Evolutionary conservation across 2,329 filamentous ascomycete species (phyloP).

Genomic region (Aspergillus fijiensis): DNA sequence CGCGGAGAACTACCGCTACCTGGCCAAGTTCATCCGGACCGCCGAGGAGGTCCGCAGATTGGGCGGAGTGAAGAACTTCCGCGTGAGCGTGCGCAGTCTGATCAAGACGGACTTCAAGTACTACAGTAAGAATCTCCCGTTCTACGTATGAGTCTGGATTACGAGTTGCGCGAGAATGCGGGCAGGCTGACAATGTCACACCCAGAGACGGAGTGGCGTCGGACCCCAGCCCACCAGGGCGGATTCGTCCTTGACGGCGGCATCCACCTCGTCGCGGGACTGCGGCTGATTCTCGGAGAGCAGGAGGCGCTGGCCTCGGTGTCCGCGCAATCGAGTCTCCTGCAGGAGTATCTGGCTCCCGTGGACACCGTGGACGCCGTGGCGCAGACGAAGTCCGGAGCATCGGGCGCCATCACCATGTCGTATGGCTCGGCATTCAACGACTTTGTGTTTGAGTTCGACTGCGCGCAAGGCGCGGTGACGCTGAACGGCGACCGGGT

Average conservation of each 20-base stretch:
- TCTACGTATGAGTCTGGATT: not conserved
- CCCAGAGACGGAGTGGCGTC: slow-evolving; percentile 55
- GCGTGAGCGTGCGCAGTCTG: slow-evolving; percentile 46
- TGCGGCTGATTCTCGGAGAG: slow-evolving; percentile 50
- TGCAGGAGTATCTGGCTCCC: slow-evolving; percentile 54
- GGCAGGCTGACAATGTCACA: not conserved
- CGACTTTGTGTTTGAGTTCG: slow-evolving; percentile 51
- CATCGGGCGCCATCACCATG: slow-evolving; percentile 51
- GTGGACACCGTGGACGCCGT: slow-evolving; percentile 58
- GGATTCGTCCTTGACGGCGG: slow-evolving; percentile 61
- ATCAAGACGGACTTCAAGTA: slow-evolving; percentile 55
- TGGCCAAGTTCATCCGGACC: slow-evolving; percentile 49
- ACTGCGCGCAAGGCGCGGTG: slow-evolving; percentile 53
- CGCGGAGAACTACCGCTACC: slow-evolving; percentile 60
- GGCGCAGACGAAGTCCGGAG: slow-evolving; percentile 48
- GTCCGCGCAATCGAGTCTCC: slow-evolving; percentile 51
- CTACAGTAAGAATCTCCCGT: slow-evolving; percentile 38
- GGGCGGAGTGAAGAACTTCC: slow-evolving; percentile 53
- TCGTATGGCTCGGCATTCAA: slow-evolving; percentile 55
- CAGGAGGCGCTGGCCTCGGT: slow-evolving; percentile 45
- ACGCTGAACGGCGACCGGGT: slow-evolving; percentile 41
- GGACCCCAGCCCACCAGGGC: slow-evolving; percentile 56
- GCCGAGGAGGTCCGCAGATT: slow-evolving; percentile 47
- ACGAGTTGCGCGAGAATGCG: not conserved
- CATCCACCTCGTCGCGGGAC: slow-evolving; percentile 56